Conservation (phyloP, 768 basidiomycete genomes). For the Pilatotrama ljubarskyi region DNA sequence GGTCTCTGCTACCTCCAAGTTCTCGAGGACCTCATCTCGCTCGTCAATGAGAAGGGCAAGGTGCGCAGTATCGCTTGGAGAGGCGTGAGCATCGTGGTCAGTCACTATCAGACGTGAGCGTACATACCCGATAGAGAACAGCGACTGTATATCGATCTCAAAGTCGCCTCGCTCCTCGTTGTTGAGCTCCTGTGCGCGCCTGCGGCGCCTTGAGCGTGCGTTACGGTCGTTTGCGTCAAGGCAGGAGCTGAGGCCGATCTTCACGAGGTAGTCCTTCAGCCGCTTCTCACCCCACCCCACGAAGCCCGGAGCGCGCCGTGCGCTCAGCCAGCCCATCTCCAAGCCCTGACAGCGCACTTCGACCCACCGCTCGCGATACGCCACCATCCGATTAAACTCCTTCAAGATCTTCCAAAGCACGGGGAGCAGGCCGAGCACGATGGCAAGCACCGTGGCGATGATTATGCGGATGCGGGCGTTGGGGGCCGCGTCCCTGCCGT, state of each 20-base stretch:
- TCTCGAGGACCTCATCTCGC: slow-evolving; percentile 74
- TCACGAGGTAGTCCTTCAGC: slow-evolving; percentile 67
- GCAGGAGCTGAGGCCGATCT: slow-evolving; percentile 63
- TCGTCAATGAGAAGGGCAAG: slow-evolving; percentile 73
- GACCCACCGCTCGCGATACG: slow-evolving; percentile 60
- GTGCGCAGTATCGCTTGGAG: slow-evolving; percentile 61
- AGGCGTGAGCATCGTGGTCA: background rate
- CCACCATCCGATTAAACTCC: slow-evolving; percentile 60
- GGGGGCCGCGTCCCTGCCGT: slow-evolving; percentile 39
- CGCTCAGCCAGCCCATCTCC: slow-evolving; percentile 78
- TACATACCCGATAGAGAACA: slow-evolving; percentile 74
- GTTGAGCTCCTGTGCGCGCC: slow-evolving; percentile 29
- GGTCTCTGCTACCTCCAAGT: slow-evolving; percentile 78
- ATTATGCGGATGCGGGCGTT: slow-evolving; percentile 65
- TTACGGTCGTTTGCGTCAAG: slow-evolving; percentile 40
- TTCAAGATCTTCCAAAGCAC: slow-evolving; percentile 62
- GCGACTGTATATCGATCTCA: slow-evolving; percentile 67
- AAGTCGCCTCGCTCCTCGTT: slow-evolving; percentile 49
- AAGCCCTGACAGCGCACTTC: slow-evolving; percentile 62
- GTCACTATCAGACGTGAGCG: background rate
- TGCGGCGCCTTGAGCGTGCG: slow-evolving; percentile 25
- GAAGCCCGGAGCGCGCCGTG: slow-evolving; percentile 62
- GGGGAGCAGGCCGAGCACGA: slow-evolving; percentile 64
- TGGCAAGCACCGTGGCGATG: slow-evolving; percentile 59
- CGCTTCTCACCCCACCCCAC: slow-evolving; percentile 72